Conservation (phyloP, 257 asterid genomes). For the Petrea volubilis region DNA sequence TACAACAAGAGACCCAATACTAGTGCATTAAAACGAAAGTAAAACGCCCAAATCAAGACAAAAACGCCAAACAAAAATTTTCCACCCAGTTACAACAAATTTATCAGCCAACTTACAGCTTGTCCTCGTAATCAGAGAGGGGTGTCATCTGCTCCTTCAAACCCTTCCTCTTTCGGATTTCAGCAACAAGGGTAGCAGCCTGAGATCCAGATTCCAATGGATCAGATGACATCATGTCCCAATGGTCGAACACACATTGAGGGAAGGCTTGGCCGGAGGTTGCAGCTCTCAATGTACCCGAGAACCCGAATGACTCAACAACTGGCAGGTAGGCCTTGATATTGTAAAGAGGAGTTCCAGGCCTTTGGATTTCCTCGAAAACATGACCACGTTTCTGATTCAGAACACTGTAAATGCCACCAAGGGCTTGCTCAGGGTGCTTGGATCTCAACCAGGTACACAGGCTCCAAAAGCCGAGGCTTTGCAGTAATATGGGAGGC, state of each 20-base stretch:
- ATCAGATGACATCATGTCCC: slow-evolving; percentile 53
- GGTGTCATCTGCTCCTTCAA: slow-evolving; percentile 57
- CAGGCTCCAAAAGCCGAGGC: slow-evolving; percentile 50
- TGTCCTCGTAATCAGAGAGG: slow-evolving; percentile 44
- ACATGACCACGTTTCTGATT: slow-evolving; percentile 54
- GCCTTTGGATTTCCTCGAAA: slow-evolving; percentile 51
- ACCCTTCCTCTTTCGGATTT: slow-evolving; percentile 48
- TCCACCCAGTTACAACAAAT: neutral
- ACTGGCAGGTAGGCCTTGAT: slow-evolving; percentile 48
- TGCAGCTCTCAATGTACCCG: slow-evolving; percentile 45
- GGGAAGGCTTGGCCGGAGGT: slow-evolving; percentile 54
- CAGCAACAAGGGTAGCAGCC: slow-evolving; percentile 35
- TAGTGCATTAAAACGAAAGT: neutral
- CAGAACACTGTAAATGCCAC: slow-evolving; percentile 52
- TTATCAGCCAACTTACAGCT: slow-evolving; percentile 27
- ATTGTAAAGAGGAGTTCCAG: slow-evolving; percentile 47
- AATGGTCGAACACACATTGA: slow-evolving; percentile 48
- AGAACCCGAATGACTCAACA: slow-evolving; percentile 47
- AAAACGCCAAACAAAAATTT: neutral
- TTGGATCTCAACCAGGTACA: slow-evolving; percentile 49
- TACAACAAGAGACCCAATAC: neutral
- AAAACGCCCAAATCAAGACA: neutral
- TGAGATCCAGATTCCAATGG: slow-evolving; percentile 45
- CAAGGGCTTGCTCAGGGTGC: slow-evolving; percentile 54
- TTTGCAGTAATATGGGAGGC: slow-evolving; percentile 47